Conservation (phyloP, 176 grass and related monocot genomes). For the Ananas comosus region DNA sequence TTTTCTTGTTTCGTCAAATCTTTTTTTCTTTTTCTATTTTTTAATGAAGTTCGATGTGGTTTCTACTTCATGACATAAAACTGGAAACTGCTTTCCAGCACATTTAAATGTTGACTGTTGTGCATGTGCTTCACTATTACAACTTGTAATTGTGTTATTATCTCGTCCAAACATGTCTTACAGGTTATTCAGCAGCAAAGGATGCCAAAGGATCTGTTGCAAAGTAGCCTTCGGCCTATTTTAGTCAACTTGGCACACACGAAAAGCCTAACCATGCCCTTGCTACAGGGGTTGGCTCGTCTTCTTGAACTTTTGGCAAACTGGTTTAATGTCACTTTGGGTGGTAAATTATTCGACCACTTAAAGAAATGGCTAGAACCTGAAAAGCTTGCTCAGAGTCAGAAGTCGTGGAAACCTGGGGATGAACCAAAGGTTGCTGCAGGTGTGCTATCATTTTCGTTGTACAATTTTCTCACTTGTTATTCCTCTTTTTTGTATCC, state of each 20-base stretch:
- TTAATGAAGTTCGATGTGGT: background rate
- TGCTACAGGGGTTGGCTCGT: constrained; percentile 90
- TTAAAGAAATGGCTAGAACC: constrained; percentile 97
- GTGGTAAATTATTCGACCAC: constrained; percentile 94
- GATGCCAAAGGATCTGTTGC: constrained; percentile 97
- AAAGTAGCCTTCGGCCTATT: constrained; percentile 92
- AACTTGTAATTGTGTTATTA: background rate
- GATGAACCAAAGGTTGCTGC: constrained; percentile 96
- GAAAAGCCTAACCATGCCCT: constrained; percentile 93
- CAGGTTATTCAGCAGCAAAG: constrained; percentile 99
- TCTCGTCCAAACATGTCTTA: constrained; percentile 13
- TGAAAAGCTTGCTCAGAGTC: constrained; percentile 85
- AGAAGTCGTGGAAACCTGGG: constrained; percentile 93
- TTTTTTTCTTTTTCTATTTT: background rate
- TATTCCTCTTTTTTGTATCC: background rate
- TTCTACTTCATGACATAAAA: constrained; percentile 5
- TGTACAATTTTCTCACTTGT: background rate
- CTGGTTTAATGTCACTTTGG: constrained; percentile 98
- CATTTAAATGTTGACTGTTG: background rate
- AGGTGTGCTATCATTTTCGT: constrained; percentile 25
- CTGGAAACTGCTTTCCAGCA: background rate
- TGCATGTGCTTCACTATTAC: background rate
- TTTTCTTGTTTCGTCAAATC: background rate
- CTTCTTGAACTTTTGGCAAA: constrained; percentile 89
- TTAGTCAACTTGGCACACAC: constrained; percentile 97